phyloP scores from a whole-genome alignment of 306 rosid species.

The Quercus cerris region DNA sequence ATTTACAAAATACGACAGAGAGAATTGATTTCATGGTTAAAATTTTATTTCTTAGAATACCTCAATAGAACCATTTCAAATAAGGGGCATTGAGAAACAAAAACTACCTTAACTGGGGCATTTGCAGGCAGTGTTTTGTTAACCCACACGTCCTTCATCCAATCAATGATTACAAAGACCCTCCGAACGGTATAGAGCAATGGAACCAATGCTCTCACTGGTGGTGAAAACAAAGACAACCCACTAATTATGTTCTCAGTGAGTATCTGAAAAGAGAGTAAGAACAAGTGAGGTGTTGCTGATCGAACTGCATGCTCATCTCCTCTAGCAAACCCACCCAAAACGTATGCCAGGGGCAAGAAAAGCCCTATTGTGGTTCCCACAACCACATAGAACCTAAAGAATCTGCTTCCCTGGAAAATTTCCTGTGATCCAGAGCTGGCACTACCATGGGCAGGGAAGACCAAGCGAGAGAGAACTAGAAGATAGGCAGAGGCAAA shows the following conservation, averaged over 20 bases:
- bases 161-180: constrained; percentile 70
- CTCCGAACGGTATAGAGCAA: constrained; percentile 67
- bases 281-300: constrained; percentile 75
- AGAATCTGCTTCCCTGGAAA: constrained; percentile 47
- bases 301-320: constrained; percentile 80
- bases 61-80: too few species aligned
- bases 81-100: too few species aligned
- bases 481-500: constrained; percentile 59
- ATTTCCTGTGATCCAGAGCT: constrained; percentile 31
- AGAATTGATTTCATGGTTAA: too few species aligned
- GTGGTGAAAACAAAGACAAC: constrained; percentile 71
- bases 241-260: constrained; percentile 75
- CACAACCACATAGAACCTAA: constrained; percentile 56
- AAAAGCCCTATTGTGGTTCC: constrained; percentile 73
- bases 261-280: constrained; percentile 70
- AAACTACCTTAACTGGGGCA: constrained; percentile 54
- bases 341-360: constrained; percentile 73
- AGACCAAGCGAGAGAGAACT: constrained; percentile 55
- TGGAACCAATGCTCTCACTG: constrained; percentile 76
- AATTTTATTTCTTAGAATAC: too few species aligned
- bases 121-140: constrained; percentile 60
- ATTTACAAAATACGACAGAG: too few species aligned
- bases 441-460: constrained; percentile 39
- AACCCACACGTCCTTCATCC: constrained; percentile 70
- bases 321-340: constrained; percentile 88